Evolutionary conservation across 2,329 filamentous ascomycete genomes (phyloP), one percentile per base, ranked within the genome.

Genomic region (Byssoonygena ceratinophila): DNA sequence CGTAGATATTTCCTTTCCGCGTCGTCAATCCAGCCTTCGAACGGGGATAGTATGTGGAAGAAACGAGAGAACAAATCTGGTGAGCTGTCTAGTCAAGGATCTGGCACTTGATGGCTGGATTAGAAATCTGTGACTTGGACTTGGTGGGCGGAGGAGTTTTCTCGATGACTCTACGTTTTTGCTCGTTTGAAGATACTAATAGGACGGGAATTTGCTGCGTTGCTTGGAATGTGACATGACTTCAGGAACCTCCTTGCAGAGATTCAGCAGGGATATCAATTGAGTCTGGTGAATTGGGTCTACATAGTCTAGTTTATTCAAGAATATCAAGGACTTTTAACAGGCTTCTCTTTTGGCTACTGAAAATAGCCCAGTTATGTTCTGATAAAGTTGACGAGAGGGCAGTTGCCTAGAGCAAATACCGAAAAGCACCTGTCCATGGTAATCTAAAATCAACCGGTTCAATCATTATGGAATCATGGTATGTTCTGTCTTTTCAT

Each of bases 81-180:
- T 40, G 36, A 49, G 23, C 16, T 41, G 46, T 49, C 34, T 31
- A 23, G 36, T 29, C 12, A 8, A 29, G 23, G 25, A 41, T 27
- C n/a, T n/a, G n/a, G n/a, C n/a, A n/a, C n/a, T n/a, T n/a, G 20
- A 14, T 23, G 25, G 44, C n/a, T 37, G 5, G 6, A 4, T 23
- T 22, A 11, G n/a, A 48, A 3, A 16, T 32, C 41, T 36, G 12
- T 20, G 22, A 40, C 34, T 14, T 32, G 14, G 37, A 41, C 34
- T 49, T 49, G 46, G 46, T 22, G 32, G 32, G 46, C 22, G 23
- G 27, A 49, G 39, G 34, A 41, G 2, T 48, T 32, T 36, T 34
- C 16, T 46, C 32, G 18, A 31, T 41, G 25, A 9, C 16, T 32
- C 37, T 12, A 29, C 36, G 8, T 29, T 49, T 49, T 18, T n/a